Base-by-base conservation (phyloP, 371 early-diverging fungal species). In the Rhizomucor pusillus region DNA sequence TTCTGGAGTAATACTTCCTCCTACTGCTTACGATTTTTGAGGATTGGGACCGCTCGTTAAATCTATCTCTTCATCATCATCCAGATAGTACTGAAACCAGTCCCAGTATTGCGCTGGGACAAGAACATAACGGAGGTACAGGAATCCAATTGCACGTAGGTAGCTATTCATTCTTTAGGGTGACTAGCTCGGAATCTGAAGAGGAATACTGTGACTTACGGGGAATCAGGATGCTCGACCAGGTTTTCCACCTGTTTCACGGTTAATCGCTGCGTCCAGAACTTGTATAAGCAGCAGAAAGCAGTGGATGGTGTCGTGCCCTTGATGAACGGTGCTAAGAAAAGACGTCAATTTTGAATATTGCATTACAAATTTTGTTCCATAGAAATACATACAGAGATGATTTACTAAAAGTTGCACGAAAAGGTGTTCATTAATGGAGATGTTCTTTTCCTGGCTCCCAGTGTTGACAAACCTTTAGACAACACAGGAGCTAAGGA, bases 51-150 rank as follows among this genome's bases (percentile, higher is more conserved):
- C 91, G 41, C 82, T 74, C 13, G 84, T 79, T 1, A 90, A 62
- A 9, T 75, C 71, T 16, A 93, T 68, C 52, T 87, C 87, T 58
- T 89, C 88, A 20, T 85, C 88, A 58, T 91, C 92, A 37, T 90
- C 91, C 5, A 93, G 66, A 52, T 88, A 92, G 2, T 81, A 80
- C 37, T 82, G 87, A 37, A 86, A 83, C 94, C 94, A 94, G 51
- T 84, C 89, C 90, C 90, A 92, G 12, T 92, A 66, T 51, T 89
- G 71, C 24, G 80, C 80, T 3, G 92, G 92, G 47, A 88, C 85
- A 66, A 89, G 86, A 3, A 90, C 92, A 66, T 89, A 94, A 41
- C 94, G 85, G 55, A 94, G 62, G 60, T 94, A 94, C 37, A 94
- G 63, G 52, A 92, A 89, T 5, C 91, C 94, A 37, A 92, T 62